Conservation (phyloP, 2,329 filamentous ascomycete genomes). For the Fusarium sp. region DNA sequence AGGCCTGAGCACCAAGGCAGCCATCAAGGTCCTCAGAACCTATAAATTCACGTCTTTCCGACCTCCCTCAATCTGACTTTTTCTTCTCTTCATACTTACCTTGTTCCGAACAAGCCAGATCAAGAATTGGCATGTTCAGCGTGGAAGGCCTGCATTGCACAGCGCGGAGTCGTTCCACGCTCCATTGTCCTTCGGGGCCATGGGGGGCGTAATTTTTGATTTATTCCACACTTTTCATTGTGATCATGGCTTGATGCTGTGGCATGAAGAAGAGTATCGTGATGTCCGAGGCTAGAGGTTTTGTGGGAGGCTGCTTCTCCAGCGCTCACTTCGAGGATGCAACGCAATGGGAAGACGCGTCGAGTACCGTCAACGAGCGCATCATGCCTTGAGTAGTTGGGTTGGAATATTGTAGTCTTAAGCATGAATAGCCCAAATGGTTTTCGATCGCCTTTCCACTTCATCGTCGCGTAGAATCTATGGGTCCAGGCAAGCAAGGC, state of each 20-base stretch:
- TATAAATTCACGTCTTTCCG: conserved; percentile 49
- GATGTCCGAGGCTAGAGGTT: too few relatives aligned
- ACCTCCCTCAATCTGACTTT: conserved; percentile 37
- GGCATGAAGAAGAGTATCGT: conserved; percentile 56
- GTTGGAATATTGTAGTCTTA: too few relatives aligned
- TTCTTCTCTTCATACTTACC: conserved; percentile 65
- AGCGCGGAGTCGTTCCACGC: conserved; percentile 60
- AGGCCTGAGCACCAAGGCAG: conserved; percentile 31
- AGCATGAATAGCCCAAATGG: too few relatives aligned
- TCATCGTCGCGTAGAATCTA: too few relatives aligned
- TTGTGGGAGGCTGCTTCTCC: too few relatives aligned
- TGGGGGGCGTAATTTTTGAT: conserved; percentile 67
- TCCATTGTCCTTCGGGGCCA: conserved; percentile 67
- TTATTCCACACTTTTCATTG: conserved; percentile 58
- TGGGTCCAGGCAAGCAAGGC: too few relatives aligned
- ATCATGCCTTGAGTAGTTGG: too few relatives aligned
- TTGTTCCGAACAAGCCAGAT: conserved; percentile 59
- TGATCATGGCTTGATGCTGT: conserved; percentile 52
- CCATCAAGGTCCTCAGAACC: not conserved
- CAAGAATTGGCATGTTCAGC: conserved; percentile 58
- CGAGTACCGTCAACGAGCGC: too few relatives aligned
- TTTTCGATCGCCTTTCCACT: too few relatives aligned
- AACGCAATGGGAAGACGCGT: too few relatives aligned
- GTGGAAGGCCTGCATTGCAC: conserved; percentile 66
- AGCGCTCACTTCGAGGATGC: too few relatives aligned